phyloP scores from a whole-genome alignment of 495 filamentous ascomycete species.

The Hypoxylon trugodes region DNA sequence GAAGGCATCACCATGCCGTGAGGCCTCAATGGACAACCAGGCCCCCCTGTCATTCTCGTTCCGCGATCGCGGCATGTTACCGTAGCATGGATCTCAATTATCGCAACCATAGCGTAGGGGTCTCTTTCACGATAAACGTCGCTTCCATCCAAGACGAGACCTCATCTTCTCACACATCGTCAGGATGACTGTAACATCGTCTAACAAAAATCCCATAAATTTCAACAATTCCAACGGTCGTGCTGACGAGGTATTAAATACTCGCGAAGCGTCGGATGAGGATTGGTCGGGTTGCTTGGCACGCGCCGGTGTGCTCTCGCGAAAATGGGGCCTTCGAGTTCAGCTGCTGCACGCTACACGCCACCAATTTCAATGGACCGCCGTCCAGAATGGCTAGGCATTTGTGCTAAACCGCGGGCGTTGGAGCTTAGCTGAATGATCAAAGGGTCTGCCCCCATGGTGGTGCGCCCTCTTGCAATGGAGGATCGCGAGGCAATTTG shows the following conservation, averaged over 20 bases:
- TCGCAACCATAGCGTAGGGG: background rate
- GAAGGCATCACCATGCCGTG: too few species aligned
- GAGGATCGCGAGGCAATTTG: conserved; percentile 12
- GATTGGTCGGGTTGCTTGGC: conserved; percentile 25
- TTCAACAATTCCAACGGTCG: background rate
- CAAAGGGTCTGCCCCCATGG: conserved; percentile 7
- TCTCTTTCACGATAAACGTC: background rate
- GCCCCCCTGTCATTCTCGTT: conserved; percentile 16
- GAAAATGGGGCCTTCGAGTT: conserved; percentile 34
- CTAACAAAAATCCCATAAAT: background rate
- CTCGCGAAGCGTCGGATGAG: background rate
- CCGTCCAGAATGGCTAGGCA: conserved; percentile 35
- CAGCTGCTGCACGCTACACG: conserved; percentile 41
- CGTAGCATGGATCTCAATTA: conserved; percentile 11
- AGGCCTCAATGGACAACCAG: background rate
- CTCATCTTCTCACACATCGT: background rate
- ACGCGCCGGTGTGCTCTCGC: conserved; percentile 16
- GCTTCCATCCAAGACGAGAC: background rate
- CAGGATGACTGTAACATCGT: background rate
- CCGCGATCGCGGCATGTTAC: conserved; percentile 8
- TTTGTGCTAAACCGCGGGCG: conserved; percentile 4
- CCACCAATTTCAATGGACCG: conserved; percentile 36
- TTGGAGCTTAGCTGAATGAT: conserved; percentile 20
- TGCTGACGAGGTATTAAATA: background rate
- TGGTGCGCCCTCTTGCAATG: conserved; percentile 10